These are phyloP conservation scores for Mycena amicta DNA, from an alignment of 768 basidiomycete species.

Conservation along the genomic window DNA sequence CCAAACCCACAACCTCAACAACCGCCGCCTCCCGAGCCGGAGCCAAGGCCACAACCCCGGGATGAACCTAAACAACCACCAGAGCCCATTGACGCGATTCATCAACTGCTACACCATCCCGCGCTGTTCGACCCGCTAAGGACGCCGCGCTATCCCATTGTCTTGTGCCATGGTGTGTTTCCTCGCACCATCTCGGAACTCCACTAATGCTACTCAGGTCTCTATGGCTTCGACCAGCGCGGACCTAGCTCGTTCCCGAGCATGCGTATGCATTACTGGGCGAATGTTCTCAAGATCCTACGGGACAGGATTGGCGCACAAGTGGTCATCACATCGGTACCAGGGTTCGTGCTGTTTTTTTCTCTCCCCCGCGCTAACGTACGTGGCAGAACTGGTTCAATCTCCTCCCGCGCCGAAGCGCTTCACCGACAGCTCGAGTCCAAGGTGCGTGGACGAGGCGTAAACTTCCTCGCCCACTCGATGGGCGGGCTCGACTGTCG, in stretches of 20 bases:
- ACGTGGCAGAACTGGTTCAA: slow-evolving; percentile 77
- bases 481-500: slow-evolving; percentile 98
- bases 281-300: slow-evolving; percentile 79
- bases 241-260: slow-evolving; percentile 83
- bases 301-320: slow-evolving; percentile 84
- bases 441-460: slow-evolving; percentile 69
- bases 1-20: slow-evolving; percentile 13
- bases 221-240: slow-evolving; percentile 93
- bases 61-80: slow-evolving; percentile 24
- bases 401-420: slow-evolving; percentile 74
- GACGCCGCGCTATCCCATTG: slow-evolving; percentile 85
- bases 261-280: slow-evolving; percentile 92
- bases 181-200: slow-evolving; percentile 7
- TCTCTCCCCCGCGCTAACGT: not conserved
- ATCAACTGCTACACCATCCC: slow-evolving; percentile 75
- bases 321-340: slow-evolving; percentile 94
- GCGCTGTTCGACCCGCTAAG: slow-evolving; percentile 77
- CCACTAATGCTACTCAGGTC: slow-evolving; percentile 47
- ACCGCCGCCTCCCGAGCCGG: slow-evolving; percentile 20
- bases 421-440: slow-evolving; percentile 72
- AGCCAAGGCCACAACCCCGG: slow-evolving; percentile 12
- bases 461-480: slow-evolving; percentile 95
- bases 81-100: slow-evolving; percentile 52
- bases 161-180: slow-evolving; percentile 88
- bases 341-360: slow-evolving; percentile 61